These are phyloP conservation scores for Fusarium multiceps DNA, from an alignment of 2,329 filamentous ascomycete genomes.

Conservation along the genomic window DNA sequence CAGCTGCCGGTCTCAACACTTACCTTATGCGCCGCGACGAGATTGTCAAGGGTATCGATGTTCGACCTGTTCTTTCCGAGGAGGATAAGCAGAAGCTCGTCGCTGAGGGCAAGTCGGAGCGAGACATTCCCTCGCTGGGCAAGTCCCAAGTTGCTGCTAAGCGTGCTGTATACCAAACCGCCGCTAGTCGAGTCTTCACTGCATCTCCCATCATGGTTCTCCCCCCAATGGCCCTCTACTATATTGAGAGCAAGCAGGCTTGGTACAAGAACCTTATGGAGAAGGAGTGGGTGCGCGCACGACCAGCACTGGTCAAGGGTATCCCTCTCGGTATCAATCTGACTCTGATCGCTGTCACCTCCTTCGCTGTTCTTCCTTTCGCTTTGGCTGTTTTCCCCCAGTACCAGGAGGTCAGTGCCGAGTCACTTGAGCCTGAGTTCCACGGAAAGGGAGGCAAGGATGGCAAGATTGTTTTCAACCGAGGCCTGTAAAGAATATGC, in stretches of 20 bases:
- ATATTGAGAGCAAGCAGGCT: slow-evolving; percentile 71
- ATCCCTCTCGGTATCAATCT: slow-evolving; percentile 83
- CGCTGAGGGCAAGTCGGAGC: slow-evolving; percentile 69
- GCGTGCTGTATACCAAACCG: slow-evolving; percentile 92
- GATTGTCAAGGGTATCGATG: slow-evolving; percentile 91
- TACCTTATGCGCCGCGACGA: slow-evolving; percentile 98
- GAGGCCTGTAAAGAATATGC: slow-evolving; percentile 76
- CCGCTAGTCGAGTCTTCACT: slow-evolving; percentile 90
- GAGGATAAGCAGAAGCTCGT: slow-evolving; percentile 70
- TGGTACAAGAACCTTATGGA: slow-evolving; percentile 59
- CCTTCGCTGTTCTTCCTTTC: slow-evolving; percentile 87
- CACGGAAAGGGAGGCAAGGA: slow-evolving; percentile 80
- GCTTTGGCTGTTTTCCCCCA: slow-evolving; percentile 94
- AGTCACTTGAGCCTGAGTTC: slow-evolving; percentile 86
- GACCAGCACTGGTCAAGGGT: slow-evolving; percentile 70
- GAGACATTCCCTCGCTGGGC: slow-evolving; percentile 77
- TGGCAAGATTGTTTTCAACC: slow-evolving; percentile 94
- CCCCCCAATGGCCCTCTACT: slow-evolving; percentile 85
- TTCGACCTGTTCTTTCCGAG: slow-evolving; percentile 83
- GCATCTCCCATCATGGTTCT: slow-evolving; percentile 97
- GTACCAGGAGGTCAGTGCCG: slow-evolving; percentile 81
- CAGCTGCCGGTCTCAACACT: slow-evolving; percentile 91
- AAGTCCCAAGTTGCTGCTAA: slow-evolving; percentile 89
- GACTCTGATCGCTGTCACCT: slow-evolving; percentile 86
- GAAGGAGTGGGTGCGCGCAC: slow-evolving; percentile 81